Percentiles rank a stretch among this genome's conserved stretches.
phyloP scores from a whole-genome alignment of 371 early-diverging fungal genomes.

The Mortierella polycephala region DNA sequence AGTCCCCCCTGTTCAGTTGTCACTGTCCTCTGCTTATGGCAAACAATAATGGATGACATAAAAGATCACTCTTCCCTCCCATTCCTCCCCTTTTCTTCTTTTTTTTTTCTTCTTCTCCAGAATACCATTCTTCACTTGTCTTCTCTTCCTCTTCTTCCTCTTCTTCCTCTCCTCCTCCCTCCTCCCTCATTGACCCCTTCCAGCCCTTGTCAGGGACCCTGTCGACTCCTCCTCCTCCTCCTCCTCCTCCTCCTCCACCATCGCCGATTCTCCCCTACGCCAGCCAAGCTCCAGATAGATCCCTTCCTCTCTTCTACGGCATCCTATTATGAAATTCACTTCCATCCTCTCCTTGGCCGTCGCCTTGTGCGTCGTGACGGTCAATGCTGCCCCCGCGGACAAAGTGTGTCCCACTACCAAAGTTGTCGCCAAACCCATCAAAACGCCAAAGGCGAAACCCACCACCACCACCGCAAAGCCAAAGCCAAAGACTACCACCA shows the following conservation, averaged over 20 bases:
- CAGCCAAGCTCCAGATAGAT: not conserved
- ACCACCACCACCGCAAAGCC: conserved; percentile 8
- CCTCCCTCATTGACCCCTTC: conserved; percentile 28
- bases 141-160: not conserved
- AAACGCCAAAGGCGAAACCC: conserved; percentile 5
- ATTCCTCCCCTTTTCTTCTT: conserved; percentile 1
- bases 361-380: conserved; percentile 55
- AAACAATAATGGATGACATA: no score
- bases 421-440: not conserved
- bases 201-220: conserved; percentile 39
- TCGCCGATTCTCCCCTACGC: not conserved
- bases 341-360: conserved; percentile 55
- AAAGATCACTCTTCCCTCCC: conserved; percentile 2
- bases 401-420: not conserved
- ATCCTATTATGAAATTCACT: conserved; percentile 36
- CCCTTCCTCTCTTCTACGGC: not conserved
- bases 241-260: not conserved
- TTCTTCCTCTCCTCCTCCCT: not conserved
- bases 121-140: not conserved
- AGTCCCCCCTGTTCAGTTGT: no score
- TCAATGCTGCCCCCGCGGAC: conserved; percentile 19
- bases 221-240: not conserved
- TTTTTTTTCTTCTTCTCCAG: not conserved
- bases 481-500: not conserved
- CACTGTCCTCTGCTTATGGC: no score